Percentiles rank a stretch among this genome's conserved stretches.
Conservation (phyloP, 148 eudicot genomes). For the Polygonum aviculare region DNA sequence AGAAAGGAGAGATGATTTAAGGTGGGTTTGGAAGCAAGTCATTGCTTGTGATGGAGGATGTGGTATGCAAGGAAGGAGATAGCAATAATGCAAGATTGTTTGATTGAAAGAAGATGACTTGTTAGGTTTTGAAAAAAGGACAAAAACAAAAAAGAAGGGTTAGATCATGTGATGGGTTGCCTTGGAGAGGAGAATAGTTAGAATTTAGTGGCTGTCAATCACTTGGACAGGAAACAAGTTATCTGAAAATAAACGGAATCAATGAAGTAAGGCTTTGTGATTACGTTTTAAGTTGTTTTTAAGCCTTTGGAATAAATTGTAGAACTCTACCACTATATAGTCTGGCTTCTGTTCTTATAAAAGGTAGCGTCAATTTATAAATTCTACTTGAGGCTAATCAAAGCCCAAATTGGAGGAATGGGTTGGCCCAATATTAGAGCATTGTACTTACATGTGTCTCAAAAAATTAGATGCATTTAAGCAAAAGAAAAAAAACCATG, state of each 20-base stretch:
- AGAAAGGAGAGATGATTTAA: background rate
- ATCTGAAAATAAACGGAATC: background rate
- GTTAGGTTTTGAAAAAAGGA: background rate
- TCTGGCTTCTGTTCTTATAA: too few relatives aligned
- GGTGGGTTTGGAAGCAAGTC: background rate
- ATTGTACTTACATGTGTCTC: too few relatives aligned
- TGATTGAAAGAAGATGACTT: background rate
- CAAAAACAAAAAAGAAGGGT: background rate
- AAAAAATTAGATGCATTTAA: too few relatives aligned
- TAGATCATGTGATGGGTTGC: background rate
- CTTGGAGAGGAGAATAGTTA: background rate
- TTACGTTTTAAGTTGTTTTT: background rate
- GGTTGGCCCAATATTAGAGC: too few relatives aligned
- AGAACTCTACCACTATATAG: too few relatives aligned
- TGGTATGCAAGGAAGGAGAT: background rate
- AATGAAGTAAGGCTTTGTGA: background rate
- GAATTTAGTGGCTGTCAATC: background rate
- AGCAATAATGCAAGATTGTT: background rate
- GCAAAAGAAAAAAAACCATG: too few relatives aligned
- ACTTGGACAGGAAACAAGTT: background rate
- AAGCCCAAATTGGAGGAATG: too few relatives aligned
- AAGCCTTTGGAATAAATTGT: too few relatives aligned
- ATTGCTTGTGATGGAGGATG: background rate
- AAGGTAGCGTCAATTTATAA: too few relatives aligned
- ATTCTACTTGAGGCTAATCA: too few relatives aligned